Evolutionary conservation across 2,329 filamentous ascomycete species (phyloP), one percentile per base, ranked within the genome.

Genomic region (Ilyonectria destructans): DNA sequence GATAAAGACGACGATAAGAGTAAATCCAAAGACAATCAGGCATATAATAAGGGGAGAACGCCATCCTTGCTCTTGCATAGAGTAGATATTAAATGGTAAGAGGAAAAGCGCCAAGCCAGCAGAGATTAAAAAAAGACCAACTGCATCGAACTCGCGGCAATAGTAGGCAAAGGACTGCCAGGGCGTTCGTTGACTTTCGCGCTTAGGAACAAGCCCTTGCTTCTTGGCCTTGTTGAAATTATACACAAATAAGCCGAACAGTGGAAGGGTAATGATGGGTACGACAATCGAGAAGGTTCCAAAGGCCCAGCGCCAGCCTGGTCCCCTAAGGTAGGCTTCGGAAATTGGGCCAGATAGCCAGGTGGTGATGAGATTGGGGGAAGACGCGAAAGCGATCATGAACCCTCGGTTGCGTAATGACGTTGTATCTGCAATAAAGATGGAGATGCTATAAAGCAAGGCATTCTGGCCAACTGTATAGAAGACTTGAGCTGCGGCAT

Each of bases 301-400:
- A 74, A 90, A 93, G 1, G 86, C 91, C 91, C 91, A 93, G 48
- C 89, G 86, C 87, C 89, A 93, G 55, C 86, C 89, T 8, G 85
- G 82, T 3, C 86, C 81, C 0, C 82, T 75, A 52, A 90, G 82
- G 68, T 92, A 88, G 0, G 82, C 81, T 33, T 87, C 81, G 0
- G 88, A 88, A 62, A 91, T 86, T 35, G 84, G 86, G 1, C 89
- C 86, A 3, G 90, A 87, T 56, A 89, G 84, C 82, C 89, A 93
- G 2, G 90, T 88, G 1, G 90, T 92, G 70, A 88, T 85, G 12
- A 93, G 87, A 73, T 90, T 92, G 1, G 92, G 91, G 0, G 91
- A 88, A 46, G 85, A 85, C 9, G 89, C 76, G 31, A 81, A 74
- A 46, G 74, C 77, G 21, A 78, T 79, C 51, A 77, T 74, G 31